phyloP scores from a whole-genome alignment of 805 yeast genomes.

The Ogataea glucozyma region DNA sequence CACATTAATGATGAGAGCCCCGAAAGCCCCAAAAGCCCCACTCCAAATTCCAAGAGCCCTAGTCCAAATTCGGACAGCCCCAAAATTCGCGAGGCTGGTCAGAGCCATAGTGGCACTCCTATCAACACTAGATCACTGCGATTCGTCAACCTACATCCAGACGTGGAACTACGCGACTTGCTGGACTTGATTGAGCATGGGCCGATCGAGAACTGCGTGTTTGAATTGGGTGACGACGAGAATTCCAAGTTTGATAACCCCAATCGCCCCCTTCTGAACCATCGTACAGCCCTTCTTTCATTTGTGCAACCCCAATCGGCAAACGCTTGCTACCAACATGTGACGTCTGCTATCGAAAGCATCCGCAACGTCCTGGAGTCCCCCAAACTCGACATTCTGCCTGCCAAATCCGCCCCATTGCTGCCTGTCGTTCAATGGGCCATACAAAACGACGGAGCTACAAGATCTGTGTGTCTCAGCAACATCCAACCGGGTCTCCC shows the following conservation, averaged over 20 bases:
- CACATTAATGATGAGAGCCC: background rate
- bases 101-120: too few species aligned
- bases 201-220: conserved; percentile 60
- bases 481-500: conserved; percentile 28
- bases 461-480: conserved; percentile 32
- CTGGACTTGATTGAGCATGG: conserved; percentile 54
- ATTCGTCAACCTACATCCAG: conserved; percentile 21
- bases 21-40: too few species aligned
- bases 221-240: too few species aligned
- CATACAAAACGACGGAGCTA: conserved; percentile 34
- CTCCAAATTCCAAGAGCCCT: too few species aligned
- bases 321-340: conserved; percentile 22
- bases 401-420: conserved; percentile 35
- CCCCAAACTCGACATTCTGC: conserved; percentile 37
- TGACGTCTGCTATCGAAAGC: conserved; percentile 18
- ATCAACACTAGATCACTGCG: conserved; percentile 24
- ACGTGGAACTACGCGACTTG: conserved; percentile 23
- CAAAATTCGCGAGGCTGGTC: too few species aligned
- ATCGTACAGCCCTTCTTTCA: conserved; percentile 27
- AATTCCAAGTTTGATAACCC: too few species aligned
- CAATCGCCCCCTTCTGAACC: too few species aligned
- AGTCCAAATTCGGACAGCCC: too few species aligned
- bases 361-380: conserved; percentile 38
- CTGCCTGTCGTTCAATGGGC: conserved; percentile 29
- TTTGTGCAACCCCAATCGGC: conserved; percentile 29